These are phyloP conservation scores for Sphagnum tenellum DNA, from an alignment of 225 moss, liverwort and hornwort species.

Conservation along the genomic window DNA sequence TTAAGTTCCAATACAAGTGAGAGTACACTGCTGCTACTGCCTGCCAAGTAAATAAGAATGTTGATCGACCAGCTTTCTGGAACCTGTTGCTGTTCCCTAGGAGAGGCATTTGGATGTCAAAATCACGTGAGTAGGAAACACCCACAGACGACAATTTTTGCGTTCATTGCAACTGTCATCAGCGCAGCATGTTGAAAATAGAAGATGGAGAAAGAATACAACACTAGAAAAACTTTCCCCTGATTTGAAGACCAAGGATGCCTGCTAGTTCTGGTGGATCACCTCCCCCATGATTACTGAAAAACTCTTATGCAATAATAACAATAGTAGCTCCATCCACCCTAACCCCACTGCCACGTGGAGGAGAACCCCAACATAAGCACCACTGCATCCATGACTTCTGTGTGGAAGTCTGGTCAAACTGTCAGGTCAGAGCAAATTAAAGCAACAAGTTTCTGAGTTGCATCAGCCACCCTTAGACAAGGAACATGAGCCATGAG, in stretches of 20 bases:
- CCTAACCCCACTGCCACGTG: constrained; percentile 3
- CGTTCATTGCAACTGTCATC: constrained; percentile 10
- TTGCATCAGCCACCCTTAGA: constrained; percentile 20
- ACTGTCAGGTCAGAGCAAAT: constrained; percentile 20
- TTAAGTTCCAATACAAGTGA: constrained; percentile 12
- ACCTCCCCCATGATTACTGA: constrained; percentile 5
- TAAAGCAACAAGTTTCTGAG: constrained; percentile 12
- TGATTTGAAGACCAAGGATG: constrained; percentile 3
- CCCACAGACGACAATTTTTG: constrained; percentile 8
- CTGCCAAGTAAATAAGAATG: constrained; percentile 15
- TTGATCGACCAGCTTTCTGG: constrained; percentile 10
- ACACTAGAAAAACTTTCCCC: constrained; percentile 5
- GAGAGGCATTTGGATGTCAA: constrained; percentile 14
- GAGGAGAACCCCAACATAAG: constrained; percentile 4
- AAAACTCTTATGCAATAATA: not conserved
- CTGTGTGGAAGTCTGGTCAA: constrained; percentile 2
- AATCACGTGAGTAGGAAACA: constrained; percentile 23
- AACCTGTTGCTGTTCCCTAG: constrained; percentile 7
- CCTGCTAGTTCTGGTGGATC: constrained; percentile 3
- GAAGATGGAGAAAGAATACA: constrained; percentile 9
- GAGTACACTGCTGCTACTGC: constrained; percentile 16
- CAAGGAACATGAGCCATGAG: constrained; percentile 26
- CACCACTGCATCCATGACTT: constrained; percentile 3
- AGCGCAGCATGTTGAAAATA: constrained; percentile 8
- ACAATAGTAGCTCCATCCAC: constrained; percentile 3